phyloP scores from a whole-genome alignment of 805 yeast species.

The Barnettozyma salicaria region DNA sequence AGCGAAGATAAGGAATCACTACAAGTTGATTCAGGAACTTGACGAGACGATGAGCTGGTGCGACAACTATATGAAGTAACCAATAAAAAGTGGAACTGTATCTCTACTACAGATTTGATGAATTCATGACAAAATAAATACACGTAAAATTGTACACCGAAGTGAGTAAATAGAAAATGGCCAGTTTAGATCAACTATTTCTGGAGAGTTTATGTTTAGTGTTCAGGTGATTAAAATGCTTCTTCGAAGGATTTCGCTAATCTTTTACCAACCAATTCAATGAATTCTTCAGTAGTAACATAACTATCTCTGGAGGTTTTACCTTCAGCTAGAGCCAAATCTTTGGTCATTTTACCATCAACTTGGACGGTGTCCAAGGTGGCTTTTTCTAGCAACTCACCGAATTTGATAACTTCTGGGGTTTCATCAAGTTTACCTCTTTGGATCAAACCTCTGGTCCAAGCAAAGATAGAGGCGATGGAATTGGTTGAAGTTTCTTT shows the following conservation, averaged over 20 bases:
- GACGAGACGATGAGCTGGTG: constrained; percentile 19
- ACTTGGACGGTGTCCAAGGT: constrained; percentile 77
- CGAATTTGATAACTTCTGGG: constrained; percentile 80
- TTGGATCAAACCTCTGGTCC: constrained; percentile 91
- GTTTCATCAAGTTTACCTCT: constrained; percentile 87
- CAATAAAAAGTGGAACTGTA: neutral
- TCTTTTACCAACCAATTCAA: constrained; percentile 72
- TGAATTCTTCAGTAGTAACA: constrained; percentile 89
- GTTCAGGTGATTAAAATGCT: constrained; percentile 5
- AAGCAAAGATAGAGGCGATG: constrained; percentile 94
- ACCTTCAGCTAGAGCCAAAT: constrained; percentile 85
- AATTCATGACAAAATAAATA: neutral
- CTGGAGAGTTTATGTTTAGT: too few relatives aligned
- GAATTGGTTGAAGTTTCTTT: constrained; percentile 96
- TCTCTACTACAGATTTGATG: neutral
- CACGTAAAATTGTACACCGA: too few relatives aligned
- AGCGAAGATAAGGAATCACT: constrained; percentile 7
- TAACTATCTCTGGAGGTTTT: constrained; percentile 75
- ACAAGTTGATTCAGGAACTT: constrained; percentile 9
- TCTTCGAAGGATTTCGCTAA: constrained; percentile 31
- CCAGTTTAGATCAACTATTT: neutral
- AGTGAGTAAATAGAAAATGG: neutral
- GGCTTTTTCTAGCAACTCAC: constrained; percentile 71
- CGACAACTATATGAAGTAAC: constrained; percentile 13
- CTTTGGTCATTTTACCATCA: constrained; percentile 93